Evolutionary conservation across 192 early-diverging fungal species (phyloP).

Genomic region (Backusella circina): DNA sequence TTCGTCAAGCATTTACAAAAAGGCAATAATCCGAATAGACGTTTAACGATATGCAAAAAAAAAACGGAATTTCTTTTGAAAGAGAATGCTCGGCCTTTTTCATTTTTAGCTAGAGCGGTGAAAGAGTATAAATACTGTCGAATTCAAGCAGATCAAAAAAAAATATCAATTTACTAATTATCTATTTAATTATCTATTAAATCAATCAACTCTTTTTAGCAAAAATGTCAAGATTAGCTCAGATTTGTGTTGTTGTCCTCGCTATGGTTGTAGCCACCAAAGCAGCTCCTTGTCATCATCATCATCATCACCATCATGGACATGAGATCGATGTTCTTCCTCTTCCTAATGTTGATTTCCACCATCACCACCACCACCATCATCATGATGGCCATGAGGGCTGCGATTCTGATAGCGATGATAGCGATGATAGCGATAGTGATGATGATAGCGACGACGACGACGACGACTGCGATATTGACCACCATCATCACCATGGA

Average conservation of each 20-base stretch:
- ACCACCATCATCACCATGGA: background rate
- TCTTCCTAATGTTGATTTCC: background rate
- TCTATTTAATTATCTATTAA: background rate
- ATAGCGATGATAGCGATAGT: background rate
- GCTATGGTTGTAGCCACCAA: background rate
- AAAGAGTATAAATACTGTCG: background rate
- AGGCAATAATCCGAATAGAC: background rate
- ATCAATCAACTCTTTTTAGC: background rate
- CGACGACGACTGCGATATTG: background rate
- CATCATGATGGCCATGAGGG: background rate
- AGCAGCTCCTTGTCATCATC: background rate
- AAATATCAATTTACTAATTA: background rate
- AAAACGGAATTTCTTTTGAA: background rate
- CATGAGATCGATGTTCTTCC: background rate
- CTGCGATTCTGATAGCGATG: background rate
- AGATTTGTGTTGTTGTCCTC: conserved; percentile 3
- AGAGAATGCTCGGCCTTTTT: background rate
- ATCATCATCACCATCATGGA: background rate
- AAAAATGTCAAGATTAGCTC: background rate
- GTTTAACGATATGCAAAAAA: background rate
- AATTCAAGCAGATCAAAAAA: background rate
- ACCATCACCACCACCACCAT: background rate
- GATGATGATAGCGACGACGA: background rate
- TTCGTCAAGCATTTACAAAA: background rate
- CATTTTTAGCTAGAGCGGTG: background rate